Percentiles rank a stretch among this genome's conserved stretches.
phyloP scores from a whole-genome alignment of 495 filamentous ascomycete species.

The Penicillium canescens region DNA sequence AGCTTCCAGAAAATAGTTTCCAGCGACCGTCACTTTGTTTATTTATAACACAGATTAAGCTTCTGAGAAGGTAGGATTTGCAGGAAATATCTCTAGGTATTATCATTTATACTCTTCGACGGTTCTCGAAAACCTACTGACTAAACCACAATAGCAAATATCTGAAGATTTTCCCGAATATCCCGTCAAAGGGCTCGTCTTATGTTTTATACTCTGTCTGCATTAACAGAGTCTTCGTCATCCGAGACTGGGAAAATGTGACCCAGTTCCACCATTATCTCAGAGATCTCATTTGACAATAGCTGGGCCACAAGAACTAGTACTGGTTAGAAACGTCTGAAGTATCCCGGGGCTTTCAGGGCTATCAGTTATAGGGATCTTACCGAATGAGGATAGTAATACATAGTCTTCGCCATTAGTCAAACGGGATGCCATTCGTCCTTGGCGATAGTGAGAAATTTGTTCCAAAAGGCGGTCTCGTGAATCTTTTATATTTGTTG shows the following conservation, averaged over 20 bases:
- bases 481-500: conserved; percentile 78
- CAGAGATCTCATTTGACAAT: conserved; percentile 50
- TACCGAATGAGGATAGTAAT: conserved; percentile 70
- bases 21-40: too few species aligned
- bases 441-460: conserved; percentile 79
- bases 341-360: background rate
- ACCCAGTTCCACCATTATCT: conserved; percentile 47
- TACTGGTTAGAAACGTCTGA: conserved; percentile 27
- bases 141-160: too few species aligned
- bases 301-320: conserved; percentile 48
- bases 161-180: too few species aligned
- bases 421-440: conserved; percentile 49
- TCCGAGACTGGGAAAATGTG: conserved; percentile 69
- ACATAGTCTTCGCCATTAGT: conserved; percentile 69
- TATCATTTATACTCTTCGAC: too few species aligned
- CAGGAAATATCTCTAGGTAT: too few species aligned
- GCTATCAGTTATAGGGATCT: conserved; percentile 11
- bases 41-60: too few species aligned
- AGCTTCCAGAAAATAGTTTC: too few species aligned
- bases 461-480: conserved; percentile 83
- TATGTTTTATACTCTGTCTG: too few species aligned
- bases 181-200: too few species aligned
- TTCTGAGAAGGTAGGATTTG: too few species aligned
- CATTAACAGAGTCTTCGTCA: conserved; percentile 53
- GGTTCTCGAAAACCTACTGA: too few species aligned